phyloP scores from a whole-genome alignment of 768 basidiomycete genomes.

The Collybia mongolica region DNA sequence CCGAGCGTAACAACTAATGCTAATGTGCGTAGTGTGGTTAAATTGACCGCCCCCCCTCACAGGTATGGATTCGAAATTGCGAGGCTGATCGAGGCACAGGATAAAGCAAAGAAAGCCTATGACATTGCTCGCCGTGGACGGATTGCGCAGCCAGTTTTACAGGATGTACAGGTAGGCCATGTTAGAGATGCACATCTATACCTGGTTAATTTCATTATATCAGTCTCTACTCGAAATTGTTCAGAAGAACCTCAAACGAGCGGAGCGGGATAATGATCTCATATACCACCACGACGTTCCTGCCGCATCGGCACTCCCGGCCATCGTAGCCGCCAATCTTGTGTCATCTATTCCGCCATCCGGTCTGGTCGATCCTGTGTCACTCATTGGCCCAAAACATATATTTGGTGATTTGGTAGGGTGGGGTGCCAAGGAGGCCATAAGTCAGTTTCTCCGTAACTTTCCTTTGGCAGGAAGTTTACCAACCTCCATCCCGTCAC shows the following conservation, averaged over 20 bases:
- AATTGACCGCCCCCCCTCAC: conserved; percentile 13
- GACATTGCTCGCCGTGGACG: conserved; percentile 63
- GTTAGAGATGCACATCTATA: not conserved
- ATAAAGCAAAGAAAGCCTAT: conserved; percentile 67
- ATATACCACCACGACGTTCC: conserved; percentile 93
- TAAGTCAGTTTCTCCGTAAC: conserved; percentile 53
- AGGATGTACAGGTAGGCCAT: conserved; percentile 72
- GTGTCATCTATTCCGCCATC: conserved; percentile 57
- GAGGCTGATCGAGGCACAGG: conserved; percentile 67
- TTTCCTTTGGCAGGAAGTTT: not conserved
- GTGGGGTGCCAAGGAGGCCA: conserved; percentile 87
- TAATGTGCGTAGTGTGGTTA: not conserved
- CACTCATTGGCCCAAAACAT: conserved; percentile 47
- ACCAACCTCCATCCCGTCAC: not conserved
- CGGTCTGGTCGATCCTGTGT: conserved; percentile 57
- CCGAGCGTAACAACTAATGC: conserved; percentile 13
- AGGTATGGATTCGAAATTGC: conserved; percentile 91
- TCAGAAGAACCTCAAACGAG: conserved; percentile 63
- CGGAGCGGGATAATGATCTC: conserved; percentile 89
- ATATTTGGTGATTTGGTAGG: conserved; percentile 76
- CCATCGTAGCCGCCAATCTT: conserved; percentile 65
- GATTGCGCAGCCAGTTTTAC: conserved; percentile 60
- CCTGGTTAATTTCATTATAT: conserved; percentile 10
- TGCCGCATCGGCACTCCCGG: conserved; percentile 60
- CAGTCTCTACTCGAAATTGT: conserved; percentile 79